Percentiles rank a stretch among this genome's conserved stretches.
phyloP scores from a whole-genome alignment of 495 filamentous ascomycete genomes.

The Clohesyomyces aquaticus region DNA sequence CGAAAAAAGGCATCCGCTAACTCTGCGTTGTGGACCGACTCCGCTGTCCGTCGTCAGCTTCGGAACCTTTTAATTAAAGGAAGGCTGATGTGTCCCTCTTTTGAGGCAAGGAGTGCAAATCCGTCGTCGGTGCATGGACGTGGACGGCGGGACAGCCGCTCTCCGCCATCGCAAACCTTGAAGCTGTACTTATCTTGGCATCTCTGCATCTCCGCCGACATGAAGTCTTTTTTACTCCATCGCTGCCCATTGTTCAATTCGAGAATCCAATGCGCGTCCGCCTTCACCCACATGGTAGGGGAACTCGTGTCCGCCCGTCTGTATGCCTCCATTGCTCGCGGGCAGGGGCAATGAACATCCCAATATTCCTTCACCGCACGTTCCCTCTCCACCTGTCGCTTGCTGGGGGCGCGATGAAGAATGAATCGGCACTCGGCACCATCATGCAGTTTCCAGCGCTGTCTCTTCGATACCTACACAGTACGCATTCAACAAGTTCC shows the following conservation, averaged over 20 bases:
- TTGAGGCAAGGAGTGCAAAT: not conserved
- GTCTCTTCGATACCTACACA: no score
- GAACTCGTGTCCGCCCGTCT: no score
- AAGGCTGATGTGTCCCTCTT: no score
- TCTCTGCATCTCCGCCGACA: not conserved
- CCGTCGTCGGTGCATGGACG: not conserved
- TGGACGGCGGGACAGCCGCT: no score
- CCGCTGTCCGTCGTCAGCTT: slow-evolving; percentile 4
- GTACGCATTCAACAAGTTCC: no score
- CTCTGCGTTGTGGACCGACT: not conserved
- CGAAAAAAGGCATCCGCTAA: not conserved
- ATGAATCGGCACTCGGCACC: not conserved
- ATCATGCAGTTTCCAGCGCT: not conserved
- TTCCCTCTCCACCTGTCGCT: not conserved
- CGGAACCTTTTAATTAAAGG: slow-evolving; percentile 3
- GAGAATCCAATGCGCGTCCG: not conserved
- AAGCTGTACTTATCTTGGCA: no score
- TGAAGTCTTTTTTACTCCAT: not conserved
- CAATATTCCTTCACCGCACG: not conserved
- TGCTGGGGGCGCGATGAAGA: no score
- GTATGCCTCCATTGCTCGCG: not conserved
- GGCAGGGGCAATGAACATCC: not conserved
- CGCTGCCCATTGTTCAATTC: not conserved
- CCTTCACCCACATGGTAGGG: not conserved
- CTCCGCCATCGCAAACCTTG: no score